Evolutionary conservation across 2,329 filamentous ascomycete genomes (phyloP).

Genomic region (Colletotrichum sp.): DNA sequence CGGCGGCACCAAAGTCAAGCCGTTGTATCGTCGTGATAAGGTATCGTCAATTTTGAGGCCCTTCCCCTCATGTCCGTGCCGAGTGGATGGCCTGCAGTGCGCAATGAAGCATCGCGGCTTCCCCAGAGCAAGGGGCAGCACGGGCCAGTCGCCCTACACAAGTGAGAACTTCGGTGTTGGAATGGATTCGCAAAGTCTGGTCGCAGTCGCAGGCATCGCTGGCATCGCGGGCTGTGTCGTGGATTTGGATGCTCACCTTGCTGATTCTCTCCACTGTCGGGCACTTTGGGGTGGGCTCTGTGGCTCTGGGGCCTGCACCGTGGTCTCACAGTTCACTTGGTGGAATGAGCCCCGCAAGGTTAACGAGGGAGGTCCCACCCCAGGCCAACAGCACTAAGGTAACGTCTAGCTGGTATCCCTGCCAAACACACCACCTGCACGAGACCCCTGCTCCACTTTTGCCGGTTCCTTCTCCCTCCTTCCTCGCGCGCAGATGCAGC

Average conservation of each 20-base stretch:
- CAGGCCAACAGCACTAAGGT: background rate
- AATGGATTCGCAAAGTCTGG: background rate
- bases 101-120: background rate
- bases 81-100: background rate
- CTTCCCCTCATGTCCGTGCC: background rate
- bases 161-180: background rate
- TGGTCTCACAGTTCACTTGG: background rate
- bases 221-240: background rate
- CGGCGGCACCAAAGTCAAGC: background rate
- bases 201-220: background rate
- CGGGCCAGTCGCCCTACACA: background rate
- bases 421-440: conserved; percentile 2
- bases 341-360: background rate
- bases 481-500: background rate
- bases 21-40: background rate
- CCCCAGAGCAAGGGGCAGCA: background rate
- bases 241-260: background rate
- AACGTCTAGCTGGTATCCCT: background rate
- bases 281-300: background rate
- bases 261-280: conserved; percentile 3
- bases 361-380: background rate
- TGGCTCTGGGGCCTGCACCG: background rate
- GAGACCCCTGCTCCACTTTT: conserved; percentile 2
- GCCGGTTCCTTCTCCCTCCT: background rate
- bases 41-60: conserved; percentile 4